A percentile compares a stretch with the other conserved stretches of the same genome.
Conservation (phyloP, 1,284 basidiomycete species). For the Apiotrichum mycotoxinovorans region DNA sequence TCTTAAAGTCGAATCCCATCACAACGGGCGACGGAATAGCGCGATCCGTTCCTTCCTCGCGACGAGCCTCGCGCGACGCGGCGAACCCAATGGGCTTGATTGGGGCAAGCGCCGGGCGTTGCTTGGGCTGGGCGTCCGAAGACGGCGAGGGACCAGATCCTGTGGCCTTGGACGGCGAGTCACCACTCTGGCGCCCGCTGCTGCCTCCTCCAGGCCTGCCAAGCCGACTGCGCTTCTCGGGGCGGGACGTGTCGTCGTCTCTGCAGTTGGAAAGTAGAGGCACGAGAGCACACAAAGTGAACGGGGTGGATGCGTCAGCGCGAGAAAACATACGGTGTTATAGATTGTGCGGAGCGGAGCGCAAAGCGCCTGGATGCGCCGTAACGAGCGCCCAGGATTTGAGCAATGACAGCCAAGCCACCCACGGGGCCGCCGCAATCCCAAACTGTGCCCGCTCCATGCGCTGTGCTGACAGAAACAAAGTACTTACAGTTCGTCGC, state of each 20-base stretch:
- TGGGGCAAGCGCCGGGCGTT: slow-evolving; percentile 21
- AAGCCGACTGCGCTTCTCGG: slow-evolving; percentile 18
- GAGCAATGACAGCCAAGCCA: not conserved
- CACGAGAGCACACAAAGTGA: no score
- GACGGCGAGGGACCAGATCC: slow-evolving; percentile 3
- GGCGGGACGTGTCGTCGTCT: slow-evolving; percentile 13
- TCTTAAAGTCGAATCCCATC: slow-evolving; percentile 48
- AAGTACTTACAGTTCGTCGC: slow-evolving; percentile 18
- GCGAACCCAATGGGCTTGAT: slow-evolving; percentile 46
- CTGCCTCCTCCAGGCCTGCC: slow-evolving; percentile 1
- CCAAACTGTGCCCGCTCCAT: not conserved
- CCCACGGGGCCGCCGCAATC: not conserved
- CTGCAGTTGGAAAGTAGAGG: not conserved
- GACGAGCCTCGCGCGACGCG: slow-evolving; percentile 33
- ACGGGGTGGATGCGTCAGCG: not conserved
- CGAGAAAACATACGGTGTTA: not conserved
- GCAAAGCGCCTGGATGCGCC: not conserved
- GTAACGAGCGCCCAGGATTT: not conserved
- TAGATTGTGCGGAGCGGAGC: not conserved
- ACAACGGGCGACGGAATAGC: slow-evolving; percentile 44
- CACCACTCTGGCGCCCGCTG: slow-evolving; percentile 9
- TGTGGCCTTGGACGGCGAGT: slow-evolving; percentile 17
- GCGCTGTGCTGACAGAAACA: not conserved
- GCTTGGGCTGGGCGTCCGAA: slow-evolving; percentile 4
- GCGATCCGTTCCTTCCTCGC: slow-evolving; percentile 28